Evolutionary conservation across 129 eudicot genomes (phyloP).

Genomic region (Logfia minima): DNA sequence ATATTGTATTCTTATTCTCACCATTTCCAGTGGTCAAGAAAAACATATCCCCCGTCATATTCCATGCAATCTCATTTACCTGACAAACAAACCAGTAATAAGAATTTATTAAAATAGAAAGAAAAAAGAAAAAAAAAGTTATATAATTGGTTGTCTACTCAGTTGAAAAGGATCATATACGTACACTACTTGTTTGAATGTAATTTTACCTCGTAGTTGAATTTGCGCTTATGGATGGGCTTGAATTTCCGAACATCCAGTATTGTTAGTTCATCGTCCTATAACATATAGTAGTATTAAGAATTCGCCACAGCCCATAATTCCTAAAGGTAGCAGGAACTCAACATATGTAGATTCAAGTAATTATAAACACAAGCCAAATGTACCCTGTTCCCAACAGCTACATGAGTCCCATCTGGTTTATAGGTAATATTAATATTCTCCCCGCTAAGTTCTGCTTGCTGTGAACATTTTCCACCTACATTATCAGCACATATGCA

Average conservation of each 20-base stretch:
- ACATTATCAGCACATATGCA: slow-evolving; percentile 17
- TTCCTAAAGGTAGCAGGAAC: slow-evolving; percentile 14
- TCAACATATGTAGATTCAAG: background rate
- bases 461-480: slow-evolving; percentile 99
- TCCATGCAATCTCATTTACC: slow-evolving; percentile 99
- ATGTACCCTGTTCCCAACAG: slow-evolving; percentile 95
- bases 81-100: slow-evolving; percentile 25
- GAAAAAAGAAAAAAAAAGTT: background rate
- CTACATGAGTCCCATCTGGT: slow-evolving; percentile 91
- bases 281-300: background rate
- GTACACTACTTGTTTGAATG: no score
- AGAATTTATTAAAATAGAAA: background rate
- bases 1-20: slow-evolving; percentile 31
- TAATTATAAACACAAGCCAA: background rate
- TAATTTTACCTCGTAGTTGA: slow-evolving; percentile 76
- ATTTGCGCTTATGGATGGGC: slow-evolving; percentile 88
- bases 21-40: slow-evolving; percentile 96
- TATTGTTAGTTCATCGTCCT: slow-evolving; percentile 97
- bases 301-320: background rate
- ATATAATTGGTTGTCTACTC: background rate
- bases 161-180: background rate
- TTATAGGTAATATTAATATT: slow-evolving; percentile 94
- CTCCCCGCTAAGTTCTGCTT: slow-evolving; percentile 94
- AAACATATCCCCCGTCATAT: slow-evolving; percentile 86
- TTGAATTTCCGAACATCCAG: slow-evolving; percentile 96